phyloP scores from a whole-genome alignment of 129 eudicot species.

The Tagetes erecta region DNA sequence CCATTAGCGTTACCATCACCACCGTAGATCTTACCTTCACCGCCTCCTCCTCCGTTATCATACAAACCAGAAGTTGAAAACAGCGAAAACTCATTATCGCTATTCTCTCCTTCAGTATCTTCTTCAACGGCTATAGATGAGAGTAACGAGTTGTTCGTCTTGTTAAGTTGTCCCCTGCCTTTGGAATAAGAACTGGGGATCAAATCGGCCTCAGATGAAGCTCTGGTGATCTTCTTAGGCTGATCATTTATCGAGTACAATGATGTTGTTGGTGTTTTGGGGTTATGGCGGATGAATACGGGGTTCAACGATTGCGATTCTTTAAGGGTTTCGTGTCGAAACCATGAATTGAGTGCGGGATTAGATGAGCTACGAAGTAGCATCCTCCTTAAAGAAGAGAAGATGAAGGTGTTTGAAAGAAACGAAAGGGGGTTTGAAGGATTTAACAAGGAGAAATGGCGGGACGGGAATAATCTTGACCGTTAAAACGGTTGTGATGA shows the following conservation, averaged over 20 bases:
- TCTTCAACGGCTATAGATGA: conserved; percentile 29
- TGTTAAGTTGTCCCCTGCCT: conserved; percentile 2
- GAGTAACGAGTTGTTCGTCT: not conserved
- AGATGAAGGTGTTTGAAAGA: not conserved
- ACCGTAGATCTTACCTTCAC: conserved; percentile 30
- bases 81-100: conserved; percentile 25
- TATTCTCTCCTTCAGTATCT: conserved; percentile 31
- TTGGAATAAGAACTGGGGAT: not conserved
- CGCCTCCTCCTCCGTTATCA: conserved; percentile 19
- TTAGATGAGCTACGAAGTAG: conserved; percentile 58
- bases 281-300: conserved; percentile 10
- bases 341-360: conserved; percentile 50
- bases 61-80: conserved; percentile 41
- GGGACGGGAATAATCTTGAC: conserved; percentile 2
- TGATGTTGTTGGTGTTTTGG: conserved; percentile 25
- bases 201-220: conserved; percentile 41
- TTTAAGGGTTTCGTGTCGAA: conserved; percentile 25
- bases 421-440: not conserved
- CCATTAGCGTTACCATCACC: conserved; percentile 40
- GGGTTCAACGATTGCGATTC: conserved; percentile 32
- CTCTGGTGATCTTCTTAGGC: conserved; percentile 31
- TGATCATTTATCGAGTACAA: conserved; percentile 10
- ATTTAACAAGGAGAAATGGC: not conserved
- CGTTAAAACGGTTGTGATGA: not conserved
- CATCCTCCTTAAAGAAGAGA: conserved; percentile 25